phyloP scores from a whole-genome alignment of 2,329 filamentous ascomycete genomes.

The Pyrenochaeta sp. region DNA sequence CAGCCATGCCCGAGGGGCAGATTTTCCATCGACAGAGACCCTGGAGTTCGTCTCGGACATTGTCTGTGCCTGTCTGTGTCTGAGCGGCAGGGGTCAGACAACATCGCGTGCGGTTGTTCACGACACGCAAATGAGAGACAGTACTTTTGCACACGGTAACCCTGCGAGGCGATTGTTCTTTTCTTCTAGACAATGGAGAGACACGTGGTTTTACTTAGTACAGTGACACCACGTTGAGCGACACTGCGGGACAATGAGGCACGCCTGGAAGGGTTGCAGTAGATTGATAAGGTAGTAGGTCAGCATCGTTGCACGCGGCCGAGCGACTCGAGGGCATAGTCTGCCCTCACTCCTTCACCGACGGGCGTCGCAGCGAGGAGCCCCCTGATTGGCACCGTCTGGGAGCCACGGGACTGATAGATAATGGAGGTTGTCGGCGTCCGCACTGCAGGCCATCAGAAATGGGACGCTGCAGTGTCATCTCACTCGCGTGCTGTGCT shows the following conservation, averaged over 20 bases:
- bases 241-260: conserved; percentile 7
- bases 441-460: not conserved
- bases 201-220: conserved; percentile 32
- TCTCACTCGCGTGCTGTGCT: conserved; percentile 28
- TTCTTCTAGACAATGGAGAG: conserved; percentile 8
- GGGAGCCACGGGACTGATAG: not conserved
- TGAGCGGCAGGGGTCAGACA: conserved; percentile 2
- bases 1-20: conserved; percentile 25
- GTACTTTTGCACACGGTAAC: conserved; percentile 5
- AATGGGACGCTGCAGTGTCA: conserved; percentile 18
- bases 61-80: conserved; percentile 15
- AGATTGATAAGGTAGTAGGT: too few species aligned
- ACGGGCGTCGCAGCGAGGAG: conserved; percentile 22
- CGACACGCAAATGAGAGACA: not conserved
- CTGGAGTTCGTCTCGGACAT: conserved; percentile 30
- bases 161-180: conserved; percentile 3
- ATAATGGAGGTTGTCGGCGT: not conserved
- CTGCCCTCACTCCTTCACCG: too few species aligned
- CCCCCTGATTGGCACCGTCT: conserved; percentile 23
- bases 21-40: conserved; percentile 42
- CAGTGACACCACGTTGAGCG: conserved; percentile 21
- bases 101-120: conserved; percentile 1
- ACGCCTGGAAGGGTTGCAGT: too few species aligned
- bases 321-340: too few species aligned
- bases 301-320: conserved; percentile 2